phyloP scores from a whole-genome alignment of 768 basidiomycete genomes.

The Lanmaoa rubissima region DNA sequence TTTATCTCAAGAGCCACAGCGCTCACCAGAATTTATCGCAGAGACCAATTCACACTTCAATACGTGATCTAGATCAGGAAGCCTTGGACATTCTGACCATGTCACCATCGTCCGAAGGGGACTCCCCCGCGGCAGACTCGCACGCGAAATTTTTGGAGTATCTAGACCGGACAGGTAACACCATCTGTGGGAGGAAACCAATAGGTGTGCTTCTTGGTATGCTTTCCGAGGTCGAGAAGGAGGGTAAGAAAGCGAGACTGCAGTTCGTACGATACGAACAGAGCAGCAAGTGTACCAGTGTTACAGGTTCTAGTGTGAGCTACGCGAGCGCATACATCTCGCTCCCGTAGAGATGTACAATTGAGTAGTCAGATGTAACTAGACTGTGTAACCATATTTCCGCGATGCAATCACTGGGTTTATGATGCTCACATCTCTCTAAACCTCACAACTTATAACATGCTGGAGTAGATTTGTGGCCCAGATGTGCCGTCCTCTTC shows the following conservation, averaged over 20 bases:
- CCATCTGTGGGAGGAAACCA: slow-evolving; percentile 95
- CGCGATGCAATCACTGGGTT: neutral
- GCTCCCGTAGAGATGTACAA: slow-evolving; percentile 35
- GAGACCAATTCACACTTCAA: slow-evolving; percentile 80
- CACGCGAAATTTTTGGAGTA: slow-evolving; percentile 68
- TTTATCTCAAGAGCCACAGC: slow-evolving; percentile 48
- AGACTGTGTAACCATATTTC: slow-evolving; percentile 2
- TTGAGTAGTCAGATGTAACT: neutral
- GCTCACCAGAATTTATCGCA: slow-evolving; percentile 37
- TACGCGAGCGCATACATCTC: slow-evolving; percentile 89
- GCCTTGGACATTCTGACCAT: slow-evolving; percentile 73
- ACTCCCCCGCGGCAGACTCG: slow-evolving; percentile 46
- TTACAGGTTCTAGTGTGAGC: slow-evolving; percentile 88
- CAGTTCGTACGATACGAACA: slow-evolving; percentile 94
- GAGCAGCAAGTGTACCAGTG: slow-evolving; percentile 68
- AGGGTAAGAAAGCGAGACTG: slow-evolving; percentile 37
- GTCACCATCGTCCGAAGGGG: slow-evolving; percentile 43
- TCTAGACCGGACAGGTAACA: slow-evolving; percentile 78
- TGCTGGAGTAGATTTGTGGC: slow-evolving; percentile 36
- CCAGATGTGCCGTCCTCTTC: slow-evolving; percentile 60
- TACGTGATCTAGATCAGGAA: slow-evolving; percentile 80
- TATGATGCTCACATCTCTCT: neutral
- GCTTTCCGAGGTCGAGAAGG: slow-evolving; percentile 54
- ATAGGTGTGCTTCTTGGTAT: slow-evolving; percentile 90
- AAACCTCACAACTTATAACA: slow-evolving; percentile 11